phyloP scores from a whole-genome alignment of 305 asterid species.

The Fraxinus greggii region DNA sequence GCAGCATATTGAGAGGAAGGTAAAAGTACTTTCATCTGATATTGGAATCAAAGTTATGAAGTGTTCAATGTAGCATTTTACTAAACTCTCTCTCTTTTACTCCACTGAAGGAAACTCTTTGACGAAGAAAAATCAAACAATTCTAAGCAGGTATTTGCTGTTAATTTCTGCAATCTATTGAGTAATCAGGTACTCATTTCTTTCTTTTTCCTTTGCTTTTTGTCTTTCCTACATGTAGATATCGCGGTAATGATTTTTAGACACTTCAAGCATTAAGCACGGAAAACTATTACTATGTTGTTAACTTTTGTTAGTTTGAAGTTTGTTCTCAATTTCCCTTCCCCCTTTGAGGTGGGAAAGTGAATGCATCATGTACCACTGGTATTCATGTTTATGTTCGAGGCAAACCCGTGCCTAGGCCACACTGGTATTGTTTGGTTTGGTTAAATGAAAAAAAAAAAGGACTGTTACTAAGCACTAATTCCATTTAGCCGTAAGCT shows the following conservation, averaged over 20 bases:
- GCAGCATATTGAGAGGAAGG: conserved; percentile 58
- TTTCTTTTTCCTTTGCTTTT: conserved; percentile 8
- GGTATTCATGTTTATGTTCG: background rate
- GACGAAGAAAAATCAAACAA: conserved; percentile 33
- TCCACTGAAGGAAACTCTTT: conserved; percentile 55
- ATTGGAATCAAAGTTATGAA: conserved; percentile 4
- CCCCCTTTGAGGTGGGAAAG: background rate
- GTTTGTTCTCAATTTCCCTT: background rate
- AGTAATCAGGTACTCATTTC: background rate
- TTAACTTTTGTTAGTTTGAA: background rate
- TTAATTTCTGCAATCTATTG: conserved; percentile 1
- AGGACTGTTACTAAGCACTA: background rate
- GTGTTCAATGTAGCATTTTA: conserved; percentile 2
- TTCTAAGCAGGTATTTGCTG: conserved; percentile 45
- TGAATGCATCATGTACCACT: background rate
- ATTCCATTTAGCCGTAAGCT: background rate
- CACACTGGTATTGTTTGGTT: background rate
- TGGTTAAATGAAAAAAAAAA: background rate
- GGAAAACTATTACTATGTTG: background rate
- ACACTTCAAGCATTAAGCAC: background rate
- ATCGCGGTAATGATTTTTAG: background rate
- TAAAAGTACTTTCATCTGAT: conserved; percentile 26
- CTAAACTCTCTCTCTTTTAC: conserved; percentile 18
- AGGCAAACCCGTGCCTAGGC: background rate
- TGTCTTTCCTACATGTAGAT: background rate